Evolutionary conservation across 257 asterid genomes (phyloP).

Genomic region (Solanum piurae): DNA sequence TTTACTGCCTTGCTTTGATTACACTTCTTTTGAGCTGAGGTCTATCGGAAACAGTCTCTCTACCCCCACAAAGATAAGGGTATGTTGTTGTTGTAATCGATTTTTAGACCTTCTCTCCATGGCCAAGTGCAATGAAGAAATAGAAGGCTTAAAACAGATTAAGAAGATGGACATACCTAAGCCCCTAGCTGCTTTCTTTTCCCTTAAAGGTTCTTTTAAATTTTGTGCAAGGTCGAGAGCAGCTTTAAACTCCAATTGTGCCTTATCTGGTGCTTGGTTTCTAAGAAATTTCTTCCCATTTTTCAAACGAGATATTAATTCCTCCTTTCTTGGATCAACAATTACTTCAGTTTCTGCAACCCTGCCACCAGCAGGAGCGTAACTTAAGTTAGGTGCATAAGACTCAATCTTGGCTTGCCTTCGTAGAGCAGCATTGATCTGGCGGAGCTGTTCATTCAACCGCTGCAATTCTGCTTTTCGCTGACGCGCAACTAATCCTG

Average conservation of each 20-base stretch:
- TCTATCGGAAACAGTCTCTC: neutral
- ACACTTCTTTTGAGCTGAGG: neutral
- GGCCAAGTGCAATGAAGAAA: neutral
- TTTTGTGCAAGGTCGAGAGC: constrained; percentile 84
- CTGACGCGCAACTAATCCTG: constrained; percentile 93
- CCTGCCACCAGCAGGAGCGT: constrained; percentile 76
- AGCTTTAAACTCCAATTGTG: constrained; percentile 65
- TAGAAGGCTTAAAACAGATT: neutral
- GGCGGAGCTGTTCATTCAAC: constrained; percentile 91
- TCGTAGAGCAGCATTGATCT: constrained; percentile 81
- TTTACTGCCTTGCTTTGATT: neutral
- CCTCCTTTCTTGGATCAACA: constrained; percentile 77
- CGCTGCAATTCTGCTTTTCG: constrained; percentile 78
- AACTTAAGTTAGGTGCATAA: constrained; percentile 90
- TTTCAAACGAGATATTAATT: constrained; percentile 59
- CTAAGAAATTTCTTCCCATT: constrained; percentile 77
- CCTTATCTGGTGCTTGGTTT: constrained; percentile 79
- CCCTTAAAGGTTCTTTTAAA: constrained; percentile 71
- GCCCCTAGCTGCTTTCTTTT: constrained; percentile 98
- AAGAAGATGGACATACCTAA: constrained; percentile 45
- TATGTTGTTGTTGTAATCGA: neutral
- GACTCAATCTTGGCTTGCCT: constrained; percentile 98
- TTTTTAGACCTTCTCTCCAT: neutral
- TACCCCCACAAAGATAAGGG: neutral
- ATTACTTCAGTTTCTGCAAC: constrained; percentile 74